Evolutionary conservation across 768 basidiomycete genomes (phyloP), one percentile per base, ranked within the genome.

Genomic region (Lentinula guzmanii): DNA sequence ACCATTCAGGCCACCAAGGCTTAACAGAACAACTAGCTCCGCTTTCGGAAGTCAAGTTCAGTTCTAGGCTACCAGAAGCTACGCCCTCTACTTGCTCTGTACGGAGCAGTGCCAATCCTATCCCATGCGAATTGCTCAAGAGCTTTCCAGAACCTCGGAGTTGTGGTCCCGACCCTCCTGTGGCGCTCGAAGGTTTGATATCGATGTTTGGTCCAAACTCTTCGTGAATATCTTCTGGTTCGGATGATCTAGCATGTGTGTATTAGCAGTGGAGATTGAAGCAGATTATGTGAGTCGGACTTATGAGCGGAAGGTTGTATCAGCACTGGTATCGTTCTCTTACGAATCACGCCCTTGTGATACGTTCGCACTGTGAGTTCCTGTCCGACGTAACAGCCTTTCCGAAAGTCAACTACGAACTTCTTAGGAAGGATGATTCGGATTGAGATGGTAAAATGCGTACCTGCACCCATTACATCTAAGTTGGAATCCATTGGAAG

Each of bases 331-430:
- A 94, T 75, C 35, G 95, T 90, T 11, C 97, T 86, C 72, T 98
- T 98, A 63, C 97, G 82, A 46, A 97, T 77, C 31, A 89, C 80
- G 10, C 97, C 97, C 5, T 90, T 98, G 71, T 98, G 94, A 72
- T 96, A 96, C 41, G 96, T 98, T 56, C 97, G 85, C 5, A 97
- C 95, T 0, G 95, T 98, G 43, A 98, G 79, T 68, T 98, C 97
- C 78, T 99, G 97, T 8, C 97, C 97, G 5, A 98, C 89, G 69
- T 98, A 98, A 70, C 97, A 99, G 2, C 97, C 97, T 76, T 99
- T 99, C 61, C 92, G 80, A 72, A 97, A 98, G 74, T 98, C 94
- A 70, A 98, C 95, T 79, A 9, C 7, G 9, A 28, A 37, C n/a
- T 48, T 15, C 9, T 56, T 45, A 58, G 64, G 28, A 63, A 33